Evolutionary conservation across 148 eudicot species (phyloP), one percentile per base, ranked within the genome.

Genomic region (Vaccinium myrtillus): DNA sequence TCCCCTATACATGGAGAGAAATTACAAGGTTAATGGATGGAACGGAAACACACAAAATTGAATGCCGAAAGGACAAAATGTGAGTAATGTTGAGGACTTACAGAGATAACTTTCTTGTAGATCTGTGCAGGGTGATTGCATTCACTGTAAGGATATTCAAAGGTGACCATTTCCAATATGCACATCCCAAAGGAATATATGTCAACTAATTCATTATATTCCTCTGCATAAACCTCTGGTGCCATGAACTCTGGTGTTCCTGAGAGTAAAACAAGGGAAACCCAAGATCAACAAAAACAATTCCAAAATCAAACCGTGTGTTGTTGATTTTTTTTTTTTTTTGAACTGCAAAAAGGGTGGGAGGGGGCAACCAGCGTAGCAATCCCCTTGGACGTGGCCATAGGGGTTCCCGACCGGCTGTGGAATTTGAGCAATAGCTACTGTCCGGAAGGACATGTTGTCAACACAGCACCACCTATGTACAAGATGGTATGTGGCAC

Each of bases 231-330:
- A 65, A 90, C 88, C 87, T 90, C 92, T 8, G 91, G 91, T 50
- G 91, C 91, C 91, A 90, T 90, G 81, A 90, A 90, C 84, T 90
- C 92, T 3, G 92, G 92, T 61, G 92, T 90, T 81, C 92, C 92
- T 90, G 79, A 83, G 23, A 32, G 43, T 1, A 39, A 53, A 81
- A 58, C 12, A 23, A 23, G 9, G 39, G 4, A 15, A 71, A 25
- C 50, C 27, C 21, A 80, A 36, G 5, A 73, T 18, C 30, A 30
- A 4, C 14, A 14, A 79, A 4, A 56, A 11, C 59, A 5, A 19
- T 58, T 4, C 81, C 5, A 1, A 32, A 77, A 30, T 19, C 46
- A 4, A 43, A 0, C 6, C 6, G 0, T 5, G 5, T 43, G n/a
- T n/a, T n/a, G n/a, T n/a, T n/a, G n/a, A n/a, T n/a, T n/a, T n/a